These are phyloP conservation scores for Sphaerulina vaccinii DNA, from an alignment of 2,329 filamentous ascomycete genomes.

Conservation along the genomic window DNA sequence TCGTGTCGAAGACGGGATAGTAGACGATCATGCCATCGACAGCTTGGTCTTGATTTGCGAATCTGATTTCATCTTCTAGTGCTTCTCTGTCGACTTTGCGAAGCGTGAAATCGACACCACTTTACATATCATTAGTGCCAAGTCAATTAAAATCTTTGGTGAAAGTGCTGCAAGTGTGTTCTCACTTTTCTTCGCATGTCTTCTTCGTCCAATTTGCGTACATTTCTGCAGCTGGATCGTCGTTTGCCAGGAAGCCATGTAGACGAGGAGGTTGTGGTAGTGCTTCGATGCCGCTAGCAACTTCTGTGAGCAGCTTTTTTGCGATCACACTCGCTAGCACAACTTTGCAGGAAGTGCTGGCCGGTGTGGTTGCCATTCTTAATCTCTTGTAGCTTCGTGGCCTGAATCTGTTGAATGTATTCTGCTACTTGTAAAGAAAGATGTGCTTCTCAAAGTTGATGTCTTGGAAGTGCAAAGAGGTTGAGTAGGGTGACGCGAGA, in stretches of 20 bases:
- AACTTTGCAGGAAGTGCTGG: slow-evolving; percentile 72
- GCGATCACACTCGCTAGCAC: slow-evolving; percentile 85
- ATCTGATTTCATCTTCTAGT: slow-evolving; percentile 83
- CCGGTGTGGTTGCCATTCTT: slow-evolving; percentile 1
- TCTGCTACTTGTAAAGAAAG: neutral
- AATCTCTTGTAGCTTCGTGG: neutral
- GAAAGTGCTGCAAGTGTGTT: slow-evolving; percentile 10
- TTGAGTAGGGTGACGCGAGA: neutral
- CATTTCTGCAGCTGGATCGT: slow-evolving; percentile 83
- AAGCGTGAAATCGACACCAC: slow-evolving; percentile 83
- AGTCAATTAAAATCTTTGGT: slow-evolving; percentile 5
- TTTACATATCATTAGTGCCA: slow-evolving; percentile 36
- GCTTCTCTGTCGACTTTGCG: slow-evolving; percentile 80
- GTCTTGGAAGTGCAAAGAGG: neutral
- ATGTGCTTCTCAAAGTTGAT: neutral
- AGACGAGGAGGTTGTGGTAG: slow-evolving; percentile 73
- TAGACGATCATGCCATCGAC: slow-evolving; percentile 95
- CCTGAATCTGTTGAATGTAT: neutral
- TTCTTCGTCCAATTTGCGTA: slow-evolving; percentile 98
- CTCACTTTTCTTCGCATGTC: slow-evolving; percentile 94
- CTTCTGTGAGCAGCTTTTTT: slow-evolving; percentile 75
- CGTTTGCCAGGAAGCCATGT: slow-evolving; percentile 88
- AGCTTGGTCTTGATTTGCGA: slow-evolving; percentile 72
- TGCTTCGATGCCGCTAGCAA: slow-evolving; percentile 70
- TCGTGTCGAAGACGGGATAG: slow-evolving; percentile 92